Evolutionary conservation across 1,284 basidiomycete genomes (phyloP).

Genomic region (Pyrrhoderma lamaoense): DNA sequence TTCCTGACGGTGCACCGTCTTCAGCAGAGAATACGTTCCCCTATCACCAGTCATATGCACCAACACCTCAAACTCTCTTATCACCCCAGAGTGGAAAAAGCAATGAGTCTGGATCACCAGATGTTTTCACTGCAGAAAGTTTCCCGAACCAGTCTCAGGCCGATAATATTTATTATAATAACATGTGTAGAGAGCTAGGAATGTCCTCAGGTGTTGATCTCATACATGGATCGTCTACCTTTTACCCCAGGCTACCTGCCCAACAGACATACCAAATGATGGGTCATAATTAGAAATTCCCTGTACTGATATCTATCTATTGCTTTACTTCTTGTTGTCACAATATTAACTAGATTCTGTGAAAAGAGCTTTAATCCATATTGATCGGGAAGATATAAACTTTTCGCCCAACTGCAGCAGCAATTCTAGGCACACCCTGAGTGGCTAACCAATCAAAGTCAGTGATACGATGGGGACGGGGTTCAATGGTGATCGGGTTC

Average conservation of each 20-base stretch:
- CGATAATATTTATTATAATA: constrained; percentile 53
- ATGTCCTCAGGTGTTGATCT: constrained; percentile 25
- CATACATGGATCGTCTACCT: constrained; percentile 8
- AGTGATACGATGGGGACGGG: constrained; percentile 54
- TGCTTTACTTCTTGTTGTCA: no score
- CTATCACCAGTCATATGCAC: constrained; percentile 6
- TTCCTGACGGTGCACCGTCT: background rate
- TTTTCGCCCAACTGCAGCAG: constrained; percentile 53
- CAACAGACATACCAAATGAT: constrained; percentile 14
- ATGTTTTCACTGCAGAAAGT: constrained; percentile 5
- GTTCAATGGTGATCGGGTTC: constrained; percentile 46
- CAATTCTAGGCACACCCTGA: constrained; percentile 53
- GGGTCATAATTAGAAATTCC: constrained; percentile 3
- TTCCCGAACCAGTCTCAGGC: constrained; percentile 40
- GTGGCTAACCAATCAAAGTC: constrained; percentile 69
- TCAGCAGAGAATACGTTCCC: constrained; percentile 1
- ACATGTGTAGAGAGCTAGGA: constrained; percentile 64
- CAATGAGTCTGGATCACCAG: constrained; percentile 8
- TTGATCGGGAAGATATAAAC: constrained; percentile 29
- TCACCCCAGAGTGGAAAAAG: background rate
- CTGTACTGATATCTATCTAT: background rate
- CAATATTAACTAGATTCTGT: no score
- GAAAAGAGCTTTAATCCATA: constrained; percentile 7
- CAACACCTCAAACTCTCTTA: constrained; percentile 3
- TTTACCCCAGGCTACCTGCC: constrained; percentile 12